Conservation (phyloP, 139 green algal genomes). For the Asterochloris erici region DNA sequence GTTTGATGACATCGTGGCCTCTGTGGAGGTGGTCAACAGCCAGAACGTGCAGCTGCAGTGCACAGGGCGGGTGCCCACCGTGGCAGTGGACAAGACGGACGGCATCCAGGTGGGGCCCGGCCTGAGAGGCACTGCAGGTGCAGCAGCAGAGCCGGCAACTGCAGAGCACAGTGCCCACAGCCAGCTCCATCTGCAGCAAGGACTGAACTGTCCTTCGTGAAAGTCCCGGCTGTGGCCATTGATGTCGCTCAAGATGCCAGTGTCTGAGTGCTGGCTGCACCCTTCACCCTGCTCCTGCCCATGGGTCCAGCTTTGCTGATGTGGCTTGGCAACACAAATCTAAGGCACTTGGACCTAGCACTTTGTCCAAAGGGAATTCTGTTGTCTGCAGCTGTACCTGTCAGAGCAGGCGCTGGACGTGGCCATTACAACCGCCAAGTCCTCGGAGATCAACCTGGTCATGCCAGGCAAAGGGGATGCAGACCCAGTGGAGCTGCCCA, state of each 20-base stretch:
- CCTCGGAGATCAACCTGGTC: slow-evolving; percentile 80
- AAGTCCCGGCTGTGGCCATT: background rate
- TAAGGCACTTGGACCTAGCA: no score
- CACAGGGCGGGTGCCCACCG: slow-evolving; percentile 69
- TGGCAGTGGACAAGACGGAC: slow-evolving; percentile 90
- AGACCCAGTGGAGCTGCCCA: slow-evolving; percentile 60
- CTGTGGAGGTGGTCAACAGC: slow-evolving; percentile 89
- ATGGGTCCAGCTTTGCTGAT: no score
- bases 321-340: no score
- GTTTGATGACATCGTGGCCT: slow-evolving; percentile 77
- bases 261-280: no score
- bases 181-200: no score
- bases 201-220: background rate
- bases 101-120: slow-evolving; percentile 62
- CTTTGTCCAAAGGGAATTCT: background rate
- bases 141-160: background rate
- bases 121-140: background rate
- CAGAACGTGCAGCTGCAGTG: slow-evolving; percentile 70
- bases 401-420: slow-evolving; percentile 35
- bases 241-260: background rate
- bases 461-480: slow-evolving; percentile 33
- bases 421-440: slow-evolving; percentile 80
- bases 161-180: background rate
- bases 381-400: slow-evolving; percentile 71
- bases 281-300: no score